Evolutionary conservation across 495 filamentous ascomycete genomes (phyloP).

Genomic region (Aspergillus nidulans): DNA sequence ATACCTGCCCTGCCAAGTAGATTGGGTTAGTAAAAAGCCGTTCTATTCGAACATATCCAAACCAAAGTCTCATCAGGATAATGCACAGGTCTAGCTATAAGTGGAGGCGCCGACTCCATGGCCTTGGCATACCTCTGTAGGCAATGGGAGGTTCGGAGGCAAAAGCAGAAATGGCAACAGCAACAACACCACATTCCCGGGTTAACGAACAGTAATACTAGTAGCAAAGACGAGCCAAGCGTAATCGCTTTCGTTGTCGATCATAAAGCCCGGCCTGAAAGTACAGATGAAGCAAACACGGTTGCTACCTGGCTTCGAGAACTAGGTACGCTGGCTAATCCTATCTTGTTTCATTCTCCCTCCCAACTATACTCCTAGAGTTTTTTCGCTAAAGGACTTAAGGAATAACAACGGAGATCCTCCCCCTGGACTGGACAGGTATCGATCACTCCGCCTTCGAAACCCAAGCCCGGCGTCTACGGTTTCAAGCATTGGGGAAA

Average conservation of each 20-base stretch:
- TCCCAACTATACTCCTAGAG: neutral
- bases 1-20: conserved; percentile 12
- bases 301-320: conserved; percentile 52
- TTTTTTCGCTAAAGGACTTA: neutral
- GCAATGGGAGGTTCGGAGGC: conserved; percentile 32
- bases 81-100: conserved; percentile 74
- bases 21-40: conserved; percentile 11
- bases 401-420: conserved; percentile 47
- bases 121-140: conserved; percentile 74
- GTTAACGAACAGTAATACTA: neutral
- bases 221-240: conserved; percentile 20
- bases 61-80: too few relatives aligned
- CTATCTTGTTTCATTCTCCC: too few relatives aligned
- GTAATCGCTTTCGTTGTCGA: conserved; percentile 73
- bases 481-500: conserved; percentile 67
- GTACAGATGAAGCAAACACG: conserved; percentile 58
- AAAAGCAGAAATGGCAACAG: neutral
- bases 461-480: conserved; percentile 66
- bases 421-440: conserved; percentile 47
- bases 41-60: neutral
- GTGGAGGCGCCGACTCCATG: conserved; percentile 96
- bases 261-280: conserved; percentile 67
- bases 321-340: conserved; percentile 29
- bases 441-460: conserved; percentile 60
- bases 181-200: neutral